Evolutionary conservation across 2,329 filamentous ascomycete species (phyloP), one percentile per base, ranked within the genome.

Genomic region (Curvularia sp.): DNA sequence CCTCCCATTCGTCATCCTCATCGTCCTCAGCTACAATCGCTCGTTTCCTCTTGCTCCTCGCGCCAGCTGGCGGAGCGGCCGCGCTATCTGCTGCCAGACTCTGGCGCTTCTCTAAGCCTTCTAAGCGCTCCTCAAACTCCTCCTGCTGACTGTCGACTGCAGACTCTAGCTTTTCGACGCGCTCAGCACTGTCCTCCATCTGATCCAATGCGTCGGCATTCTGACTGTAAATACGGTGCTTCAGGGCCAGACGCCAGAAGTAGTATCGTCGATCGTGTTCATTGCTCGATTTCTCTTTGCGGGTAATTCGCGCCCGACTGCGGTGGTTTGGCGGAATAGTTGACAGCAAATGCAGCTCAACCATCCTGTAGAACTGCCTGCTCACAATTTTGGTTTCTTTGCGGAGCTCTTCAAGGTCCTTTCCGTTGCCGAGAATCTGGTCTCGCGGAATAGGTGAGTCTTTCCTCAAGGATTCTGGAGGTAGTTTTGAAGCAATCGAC

Each of bases 201-300:
- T 93, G 88, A 38, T 85, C 84, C 12, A 96, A 81, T 2, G 85
- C 78, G 66, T 93, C 89, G 57, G 84, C 84, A 70, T 95, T 94
- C 68, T 92, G 89, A 44, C 85, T 83, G 73, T 91, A 93, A 4
- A 96, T 80, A 35, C 92, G 82, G 68, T 91, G 85, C 79, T 95
- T 95, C n/a, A 89, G 86, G 42, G 91, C 81, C 24, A 94, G 76
- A 30, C 88, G 82, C 90, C 90, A 96, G 44, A 92, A 83, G 62
- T 83, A 85, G 73, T 90, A 90, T 50, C 84, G 81, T 26, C 88
- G 83, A 64, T 87, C 83, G 64, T 89, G 84, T 44, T 81, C 81
- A 56, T 84, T 83, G 3, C 83, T 84, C 0, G 84, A 80, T 68
- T 68, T 79, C 44, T 73, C 77, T 67, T 76, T 73, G 67, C 79